Conservation (phyloP, 805 yeast species). For the Ogataea polymorpha region DNA sequence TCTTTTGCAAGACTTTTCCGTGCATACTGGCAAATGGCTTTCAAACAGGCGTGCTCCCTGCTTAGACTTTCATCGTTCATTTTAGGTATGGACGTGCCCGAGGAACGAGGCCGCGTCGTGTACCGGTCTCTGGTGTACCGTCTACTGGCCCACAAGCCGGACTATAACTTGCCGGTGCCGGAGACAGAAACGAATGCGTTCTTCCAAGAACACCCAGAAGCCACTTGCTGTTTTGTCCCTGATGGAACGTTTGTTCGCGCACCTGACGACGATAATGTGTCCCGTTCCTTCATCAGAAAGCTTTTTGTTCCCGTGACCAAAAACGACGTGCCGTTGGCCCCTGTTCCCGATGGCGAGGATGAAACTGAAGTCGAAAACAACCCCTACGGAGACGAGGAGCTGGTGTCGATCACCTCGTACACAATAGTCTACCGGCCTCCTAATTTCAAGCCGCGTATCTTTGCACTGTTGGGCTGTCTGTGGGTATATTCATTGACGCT, state of each 20-base stretch:
- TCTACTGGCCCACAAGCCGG: slow-evolving; percentile 33
- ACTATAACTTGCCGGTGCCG: slow-evolving; percentile 56
- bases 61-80: slow-evolving; percentile 82
- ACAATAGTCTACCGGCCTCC: slow-evolving; percentile 88
- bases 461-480: slow-evolving; percentile 40
- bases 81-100: slow-evolving; percentile 55
- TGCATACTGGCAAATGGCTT: slow-evolving; percentile 55
- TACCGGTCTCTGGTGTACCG: slow-evolving; percentile 50
- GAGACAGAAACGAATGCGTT: slow-evolving; percentile 40
- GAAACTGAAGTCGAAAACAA: slow-evolving; percentile 29
- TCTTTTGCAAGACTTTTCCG: slow-evolving; percentile 7
- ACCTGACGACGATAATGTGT: slow-evolving; percentile 76
- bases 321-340: slow-evolving; percentile 59
- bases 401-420: slow-evolving; percentile 42
- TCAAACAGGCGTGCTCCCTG: slow-evolving; percentile 49
- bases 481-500: slow-evolving; percentile 45
- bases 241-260: slow-evolving; percentile 84
- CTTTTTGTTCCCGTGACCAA: slow-evolving; percentile 82
- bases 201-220: slow-evolving; percentile 40
- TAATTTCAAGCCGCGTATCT: slow-evolving; percentile 57
- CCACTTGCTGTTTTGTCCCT: slow-evolving; percentile 63
- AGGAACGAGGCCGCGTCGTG: slow-evolving; percentile 66
- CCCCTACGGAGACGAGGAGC: slow-evolving; percentile 36
- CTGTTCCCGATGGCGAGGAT: slow-evolving; percentile 31
- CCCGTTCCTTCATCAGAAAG: slow-evolving; percentile 58